These are phyloP conservation scores for Gossypium arboreum DNA, from an alignment of 345 rosid genomes.

Conservation along the genomic window DNA sequence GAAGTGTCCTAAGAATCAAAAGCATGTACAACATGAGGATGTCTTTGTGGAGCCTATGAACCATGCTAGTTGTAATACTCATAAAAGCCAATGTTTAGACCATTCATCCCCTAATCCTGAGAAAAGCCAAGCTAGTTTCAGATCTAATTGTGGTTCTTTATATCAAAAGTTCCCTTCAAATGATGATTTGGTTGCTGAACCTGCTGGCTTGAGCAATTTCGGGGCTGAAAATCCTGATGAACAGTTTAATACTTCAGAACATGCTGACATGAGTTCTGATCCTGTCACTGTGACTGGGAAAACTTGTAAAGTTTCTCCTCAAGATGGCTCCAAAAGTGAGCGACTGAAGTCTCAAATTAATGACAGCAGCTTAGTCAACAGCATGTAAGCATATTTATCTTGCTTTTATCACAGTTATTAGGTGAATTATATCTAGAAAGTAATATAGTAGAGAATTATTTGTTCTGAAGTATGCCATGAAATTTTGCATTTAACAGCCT, in stretches of 20 bases:
- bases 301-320: conserved; percentile 22
- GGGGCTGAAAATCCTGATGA: conserved; percentile 27
- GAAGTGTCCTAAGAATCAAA: conserved; percentile 23
- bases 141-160: conserved; percentile 10
- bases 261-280: conserved; percentile 25
- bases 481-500: not conserved
- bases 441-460: not conserved
- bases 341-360: conserved; percentile 33
- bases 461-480: not conserved
- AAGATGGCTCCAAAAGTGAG: conserved; percentile 25
- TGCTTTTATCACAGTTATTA: conserved; percentile 10
- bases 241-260: conserved; percentile 21
- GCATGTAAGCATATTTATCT: conserved; percentile 40
- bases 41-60: conserved; percentile 19
- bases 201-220: conserved; percentile 16
- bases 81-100: conserved; percentile 21
- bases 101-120: conserved; percentile 23
- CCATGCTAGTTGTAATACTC: conserved; percentile 16
- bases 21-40: conserved; percentile 16
- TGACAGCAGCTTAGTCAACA: conserved; percentile 29
- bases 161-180: conserved; percentile 26
- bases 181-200: conserved; percentile 32
- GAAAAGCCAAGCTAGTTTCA: conserved; percentile 11
- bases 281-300: conserved; percentile 21
- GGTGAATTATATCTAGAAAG: not conserved